Evolutionary conservation across 2,329 filamentous ascomycete genomes (phyloP).

Genomic region (Zalaria sp.): DNA sequence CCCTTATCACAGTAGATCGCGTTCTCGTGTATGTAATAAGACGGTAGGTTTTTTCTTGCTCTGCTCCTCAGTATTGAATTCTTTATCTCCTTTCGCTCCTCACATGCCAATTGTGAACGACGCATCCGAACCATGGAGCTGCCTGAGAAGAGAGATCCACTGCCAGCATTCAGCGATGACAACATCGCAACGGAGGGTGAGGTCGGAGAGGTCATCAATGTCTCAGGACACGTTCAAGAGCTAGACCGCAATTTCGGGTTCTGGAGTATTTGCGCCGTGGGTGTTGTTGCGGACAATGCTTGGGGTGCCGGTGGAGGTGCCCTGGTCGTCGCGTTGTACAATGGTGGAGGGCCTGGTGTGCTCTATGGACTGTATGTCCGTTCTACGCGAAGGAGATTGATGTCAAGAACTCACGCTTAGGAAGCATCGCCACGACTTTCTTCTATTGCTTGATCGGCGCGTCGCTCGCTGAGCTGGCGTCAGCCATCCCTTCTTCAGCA

Average conservation of each 20-base stretch:
- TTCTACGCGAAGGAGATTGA: too few relatives aligned
- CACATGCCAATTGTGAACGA: too few relatives aligned
- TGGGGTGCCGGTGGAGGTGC: slow-evolving; percentile 33
- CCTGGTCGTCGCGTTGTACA: slow-evolving; percentile 25
- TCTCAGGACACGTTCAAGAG: slow-evolving; percentile 37
- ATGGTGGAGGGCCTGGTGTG: slow-evolving; percentile 31
- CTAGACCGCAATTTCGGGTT: slow-evolving; percentile 36
- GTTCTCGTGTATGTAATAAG: too few relatives aligned
- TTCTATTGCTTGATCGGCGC: slow-evolving; percentile 38
- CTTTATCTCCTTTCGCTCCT: too few relatives aligned
- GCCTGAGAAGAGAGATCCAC: too few relatives aligned
- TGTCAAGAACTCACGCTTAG: too few relatives aligned
- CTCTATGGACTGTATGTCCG: slow-evolving; percentile 25
- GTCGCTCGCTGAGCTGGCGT: slow-evolving; percentile 37
- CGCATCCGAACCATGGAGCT: too few relatives aligned
- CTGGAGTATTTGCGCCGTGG: not conserved
- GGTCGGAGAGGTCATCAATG: slow-evolving; percentile 22
- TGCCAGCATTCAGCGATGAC: too few relatives aligned
- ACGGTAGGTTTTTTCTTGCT: too few relatives aligned
- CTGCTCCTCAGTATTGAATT: too few relatives aligned
- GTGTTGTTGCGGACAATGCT: slow-evolving; percentile 26
- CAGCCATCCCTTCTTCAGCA: slow-evolving; percentile 17
- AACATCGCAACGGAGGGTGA: too few relatives aligned
- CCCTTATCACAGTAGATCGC: too few relatives aligned
- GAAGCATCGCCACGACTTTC: slow-evolving; percentile 11